These are phyloP conservation scores for Inonotus obliquus DNA, from an alignment of 1,284 basidiomycete species.

Conservation along the genomic window DNA sequence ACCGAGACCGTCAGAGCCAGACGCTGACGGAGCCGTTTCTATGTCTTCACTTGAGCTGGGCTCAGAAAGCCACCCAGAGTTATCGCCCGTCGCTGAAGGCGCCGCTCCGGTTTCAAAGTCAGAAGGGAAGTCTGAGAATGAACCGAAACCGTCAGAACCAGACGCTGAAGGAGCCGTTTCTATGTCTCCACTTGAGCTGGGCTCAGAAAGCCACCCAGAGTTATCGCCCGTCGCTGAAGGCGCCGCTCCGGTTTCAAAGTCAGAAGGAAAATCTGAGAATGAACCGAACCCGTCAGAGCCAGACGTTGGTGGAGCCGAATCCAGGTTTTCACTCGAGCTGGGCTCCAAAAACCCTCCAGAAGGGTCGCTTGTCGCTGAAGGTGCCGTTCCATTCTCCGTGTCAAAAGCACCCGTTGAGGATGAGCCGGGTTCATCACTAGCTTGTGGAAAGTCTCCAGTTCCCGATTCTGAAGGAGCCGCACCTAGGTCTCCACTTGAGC, in stretches of 20 bases:
- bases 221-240: background rate
- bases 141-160: background rate
- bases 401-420: no score
- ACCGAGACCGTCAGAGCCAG: no score
- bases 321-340: background rate
- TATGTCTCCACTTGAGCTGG: background rate
- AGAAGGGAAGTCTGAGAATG: background rate
- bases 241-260: background rate
- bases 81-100: background rate
- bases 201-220: background rate
- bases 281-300: background rate
- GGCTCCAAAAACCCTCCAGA: background rate
- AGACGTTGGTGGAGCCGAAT: background rate
- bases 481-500: background rate
- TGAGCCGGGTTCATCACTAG: no score
- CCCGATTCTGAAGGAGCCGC: no score
- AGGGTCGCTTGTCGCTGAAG: no score
- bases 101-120: background rate
- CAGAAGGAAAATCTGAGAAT: no score
- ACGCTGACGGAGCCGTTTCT: no score
- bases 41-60: background rate
- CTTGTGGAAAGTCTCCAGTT: no score
- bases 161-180: background rate
- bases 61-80: background rate
- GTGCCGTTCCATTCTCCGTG: no score